A percentile compares a stretch with the other conserved stretches of the same genome.
Evolutionary conservation across 2,329 filamentous ascomycete species (phyloP).

Genomic region (Mollisiaceae sp.): DNA sequence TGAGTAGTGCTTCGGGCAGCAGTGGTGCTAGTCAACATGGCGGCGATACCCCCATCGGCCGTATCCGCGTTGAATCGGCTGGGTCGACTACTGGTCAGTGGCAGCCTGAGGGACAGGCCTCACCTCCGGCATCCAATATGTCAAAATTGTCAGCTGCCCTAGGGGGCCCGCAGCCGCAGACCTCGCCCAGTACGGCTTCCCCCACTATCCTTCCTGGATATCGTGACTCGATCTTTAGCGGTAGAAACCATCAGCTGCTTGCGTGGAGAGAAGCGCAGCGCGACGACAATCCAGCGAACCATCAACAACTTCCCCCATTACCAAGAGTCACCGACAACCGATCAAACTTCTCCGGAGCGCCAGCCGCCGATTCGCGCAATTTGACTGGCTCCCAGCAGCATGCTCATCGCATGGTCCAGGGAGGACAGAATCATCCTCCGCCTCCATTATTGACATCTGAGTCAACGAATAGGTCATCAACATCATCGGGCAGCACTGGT

Average conservation of each 20-base stretch:
- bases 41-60: slow-evolving; percentile 27
- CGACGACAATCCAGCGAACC: slow-evolving; percentile 25
- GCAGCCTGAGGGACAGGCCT: slow-evolving; percentile 25
- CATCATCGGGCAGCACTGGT: slow-evolving; percentile 35
- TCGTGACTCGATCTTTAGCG: slow-evolving; percentile 38
- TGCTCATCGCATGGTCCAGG: slow-evolving; percentile 33
- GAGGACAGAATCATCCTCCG: slow-evolving; percentile 27
- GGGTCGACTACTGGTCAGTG: slow-evolving; percentile 33
- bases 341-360: slow-evolving; percentile 25
- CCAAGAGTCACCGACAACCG: slow-evolving; percentile 29
- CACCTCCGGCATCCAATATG: slow-evolving; percentile 24
- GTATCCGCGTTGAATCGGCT: slow-evolving; percentile 33
- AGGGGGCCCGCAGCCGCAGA: slow-evolving; percentile 21
- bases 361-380: slow-evolving; percentile 28
- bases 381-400: slow-evolving; percentile 33
- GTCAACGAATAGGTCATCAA: slow-evolving; percentile 37
- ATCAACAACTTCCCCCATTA: slow-evolving; percentile 30
- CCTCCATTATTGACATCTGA: slow-evolving; percentile 40
- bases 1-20: slow-evolving; percentile 36
- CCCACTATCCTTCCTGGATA: slow-evolving; percentile 40
- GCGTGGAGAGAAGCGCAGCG: slow-evolving; percentile 39
- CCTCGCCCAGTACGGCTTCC: slow-evolving; percentile 31
- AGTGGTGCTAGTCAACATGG: slow-evolving; percentile 33
- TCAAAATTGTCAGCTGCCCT: slow-evolving; percentile 24
- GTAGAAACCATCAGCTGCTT: slow-evolving; percentile 28